Evolutionary conservation across 352 stramenopile species (phyloP).

Genomic region (Pythium diclinum): DNA sequence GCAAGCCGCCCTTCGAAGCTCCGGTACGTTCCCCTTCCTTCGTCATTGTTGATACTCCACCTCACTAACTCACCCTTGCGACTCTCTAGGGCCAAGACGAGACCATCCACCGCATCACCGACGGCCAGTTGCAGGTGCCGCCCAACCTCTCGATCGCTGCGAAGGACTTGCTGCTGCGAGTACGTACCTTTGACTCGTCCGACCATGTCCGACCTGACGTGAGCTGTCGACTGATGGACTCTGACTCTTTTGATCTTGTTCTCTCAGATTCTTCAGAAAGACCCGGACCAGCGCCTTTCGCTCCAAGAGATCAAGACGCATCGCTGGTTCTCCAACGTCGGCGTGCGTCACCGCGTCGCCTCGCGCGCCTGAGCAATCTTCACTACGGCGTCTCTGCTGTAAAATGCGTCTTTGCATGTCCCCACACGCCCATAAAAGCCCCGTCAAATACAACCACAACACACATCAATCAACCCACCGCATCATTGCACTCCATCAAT

Average conservation of each 20-base stretch:
- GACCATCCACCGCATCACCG: slow-evolving; percentile 95
- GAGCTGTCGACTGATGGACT: not conserved
- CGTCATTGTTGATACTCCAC: not conserved
- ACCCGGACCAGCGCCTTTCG: slow-evolving; percentile 51
- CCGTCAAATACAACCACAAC: not conserved
- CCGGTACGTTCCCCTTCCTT: slow-evolving; percentile 37
- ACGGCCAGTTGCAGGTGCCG: slow-evolving; percentile 64
- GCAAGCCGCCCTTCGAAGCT: slow-evolving; percentile 96
- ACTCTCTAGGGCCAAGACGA: slow-evolving; percentile 86
- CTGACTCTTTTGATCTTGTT: not conserved
- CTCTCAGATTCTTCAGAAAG: slow-evolving; percentile 70
- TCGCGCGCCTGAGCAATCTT: slow-evolving; percentile 30
- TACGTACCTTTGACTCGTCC: slow-evolving; percentile 24
- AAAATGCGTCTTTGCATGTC: not conserved
- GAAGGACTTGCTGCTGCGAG: slow-evolving; percentile 68
- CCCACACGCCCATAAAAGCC: not conserved
- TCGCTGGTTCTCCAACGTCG: slow-evolving; percentile 66
- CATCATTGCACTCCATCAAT: not conserved
- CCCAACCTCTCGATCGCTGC: slow-evolving; percentile 66
- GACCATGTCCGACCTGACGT: not conserved
- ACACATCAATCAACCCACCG: not conserved
- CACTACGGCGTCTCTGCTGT: not conserved
- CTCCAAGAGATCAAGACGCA: slow-evolving; percentile 74
- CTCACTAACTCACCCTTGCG: not conserved
- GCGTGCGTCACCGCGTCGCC: slow-evolving; percentile 42